These are phyloP conservation scores for Rubia occidens DNA, from an alignment of 305 asterid species.

Conservation along the genomic window DNA sequence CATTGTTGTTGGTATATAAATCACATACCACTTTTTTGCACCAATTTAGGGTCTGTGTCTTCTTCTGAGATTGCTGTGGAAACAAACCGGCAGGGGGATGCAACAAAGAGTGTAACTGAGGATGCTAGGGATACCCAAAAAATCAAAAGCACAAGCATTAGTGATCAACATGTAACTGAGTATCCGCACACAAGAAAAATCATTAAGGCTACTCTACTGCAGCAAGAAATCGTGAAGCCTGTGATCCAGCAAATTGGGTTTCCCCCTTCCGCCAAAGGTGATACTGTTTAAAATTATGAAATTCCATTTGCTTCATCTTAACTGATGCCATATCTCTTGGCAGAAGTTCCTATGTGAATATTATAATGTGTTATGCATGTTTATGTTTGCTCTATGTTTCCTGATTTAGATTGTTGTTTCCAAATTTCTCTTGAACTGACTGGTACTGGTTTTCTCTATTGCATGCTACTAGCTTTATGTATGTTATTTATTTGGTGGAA, in stretches of 20 bases:
- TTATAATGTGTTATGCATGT: neutral
- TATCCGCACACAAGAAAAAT: slow-evolving; percentile 8
- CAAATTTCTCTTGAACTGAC: neutral
- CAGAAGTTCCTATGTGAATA: neutral
- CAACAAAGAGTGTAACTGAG: neutral
- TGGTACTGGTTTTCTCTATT: neutral
- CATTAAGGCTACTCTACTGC: slow-evolving; percentile 9
- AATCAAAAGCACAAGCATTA: slow-evolving; percentile 3
- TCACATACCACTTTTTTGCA: neutral
- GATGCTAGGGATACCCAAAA: slow-evolving; percentile 6
- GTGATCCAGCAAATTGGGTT: slow-evolving; percentile 7
- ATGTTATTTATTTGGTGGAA: neutral
- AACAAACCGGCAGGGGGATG: neutral
- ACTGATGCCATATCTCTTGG: no score
- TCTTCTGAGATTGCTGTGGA: neutral
- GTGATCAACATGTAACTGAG: slow-evolving; percentile 4
- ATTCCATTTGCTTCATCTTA: no score
- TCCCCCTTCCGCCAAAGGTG: slow-evolving; percentile 9
- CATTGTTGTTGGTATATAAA: neutral
- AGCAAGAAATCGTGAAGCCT: slow-evolving; percentile 15
- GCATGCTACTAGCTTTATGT: neutral
- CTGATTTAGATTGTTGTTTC: neutral
- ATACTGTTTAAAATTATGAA: no score
- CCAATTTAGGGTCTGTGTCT: neutral
- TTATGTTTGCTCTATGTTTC: neutral